phyloP scores from a whole-genome alignment of 1,139 yeast genomes.

The Zygosaccharomyces sapae region DNA sequence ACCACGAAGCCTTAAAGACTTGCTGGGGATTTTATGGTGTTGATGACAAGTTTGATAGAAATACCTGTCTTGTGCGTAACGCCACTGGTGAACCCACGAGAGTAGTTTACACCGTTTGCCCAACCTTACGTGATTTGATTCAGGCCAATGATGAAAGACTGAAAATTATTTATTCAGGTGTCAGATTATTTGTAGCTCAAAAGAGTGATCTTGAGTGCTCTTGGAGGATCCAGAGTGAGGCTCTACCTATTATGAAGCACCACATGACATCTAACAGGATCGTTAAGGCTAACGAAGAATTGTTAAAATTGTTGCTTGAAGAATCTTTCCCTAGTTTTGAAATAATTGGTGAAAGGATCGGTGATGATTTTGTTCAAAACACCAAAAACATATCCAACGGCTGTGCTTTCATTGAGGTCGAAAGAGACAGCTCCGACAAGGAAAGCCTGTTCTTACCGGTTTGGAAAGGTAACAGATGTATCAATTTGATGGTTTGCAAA shows the following conservation, averaged over 20 bases:
- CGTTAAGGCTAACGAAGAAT: conserved; percentile 48
- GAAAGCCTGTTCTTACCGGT: conserved; percentile 79
- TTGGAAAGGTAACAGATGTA: conserved; percentile 84
- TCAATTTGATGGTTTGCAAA: conserved; percentile 91
- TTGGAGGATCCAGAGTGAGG: conserved; percentile 95
- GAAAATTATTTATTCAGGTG: conserved; percentile 88
- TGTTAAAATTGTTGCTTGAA: conserved; percentile 62
- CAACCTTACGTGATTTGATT: conserved; percentile 65
- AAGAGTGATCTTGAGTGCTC: conserved; percentile 68
- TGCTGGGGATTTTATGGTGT: conserved; percentile 90
- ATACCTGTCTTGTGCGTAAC: conserved; percentile 77
- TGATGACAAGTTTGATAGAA: conserved; percentile 55
- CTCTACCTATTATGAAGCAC: conserved; percentile 56
- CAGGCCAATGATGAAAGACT: conserved; percentile 68
- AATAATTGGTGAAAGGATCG: conserved; percentile 50
- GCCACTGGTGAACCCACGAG: conserved; percentile 94
- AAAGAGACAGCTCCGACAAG: conserved; percentile 48
- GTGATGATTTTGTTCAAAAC: conserved; percentile 53
- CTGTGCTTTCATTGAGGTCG: conserved; percentile 75
- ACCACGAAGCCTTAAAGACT: conserved; percentile 60
- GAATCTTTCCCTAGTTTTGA: conserved; percentile 80
- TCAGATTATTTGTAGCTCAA: conserved; percentile 85
- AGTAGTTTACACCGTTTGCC: conserved; percentile 83
- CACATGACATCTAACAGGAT: conserved; percentile 58
- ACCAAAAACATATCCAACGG: conserved; percentile 63